Evolutionary conservation across 75 land plant species (phyloP), one percentile per base, ranked within the genome.

Genomic region (Sequoiadendron giganteum): DNA sequence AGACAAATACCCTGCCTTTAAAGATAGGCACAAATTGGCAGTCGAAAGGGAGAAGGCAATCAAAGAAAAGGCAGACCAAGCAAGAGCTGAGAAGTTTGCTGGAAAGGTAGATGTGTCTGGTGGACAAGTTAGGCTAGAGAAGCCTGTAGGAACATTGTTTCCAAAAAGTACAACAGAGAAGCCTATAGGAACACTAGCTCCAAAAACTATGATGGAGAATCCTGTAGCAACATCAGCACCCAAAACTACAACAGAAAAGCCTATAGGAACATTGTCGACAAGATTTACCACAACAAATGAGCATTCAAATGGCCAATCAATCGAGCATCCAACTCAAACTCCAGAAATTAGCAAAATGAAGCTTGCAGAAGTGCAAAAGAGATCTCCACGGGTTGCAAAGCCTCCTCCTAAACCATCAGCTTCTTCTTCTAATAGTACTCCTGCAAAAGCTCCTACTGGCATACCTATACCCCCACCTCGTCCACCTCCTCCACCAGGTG

Each of bases 1-100:
- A n/a, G 95, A 95, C 2, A 98, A 98, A 86, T 97, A 98, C 85
- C 99, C 99, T 40, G 99, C 99, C 42, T 98, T 93, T 75, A 98
- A 96, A 83, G 96, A 98, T 80, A 89, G 99, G 78, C 99, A 98
- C 88, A 98, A 96, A 85, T 91, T 97, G 87, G 99, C 99, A 25
- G 48, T 97, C 32, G 95, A 95, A 86, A 92, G 99, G 87, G 99
- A 97, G 87, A 93, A 97, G 80, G 83, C 94, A 19, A 91, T 97
- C 87, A 98, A 98, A 72, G 95, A 93, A 90, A 97, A 91, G 88
- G 99, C 95, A 58, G 93, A 95, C 21, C 91, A 92, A 88, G 98
- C 96, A 32, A 94, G 97, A 90, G 89, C 92, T 56, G 94, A 90
- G 61, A 93, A 89, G 87, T 94, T 95, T 86, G 15, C 39, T 54